These are phyloP conservation scores for Tubosaeta sp. DNA, from an alignment of 768 basidiomycete genomes.

Conservation along the genomic window DNA sequence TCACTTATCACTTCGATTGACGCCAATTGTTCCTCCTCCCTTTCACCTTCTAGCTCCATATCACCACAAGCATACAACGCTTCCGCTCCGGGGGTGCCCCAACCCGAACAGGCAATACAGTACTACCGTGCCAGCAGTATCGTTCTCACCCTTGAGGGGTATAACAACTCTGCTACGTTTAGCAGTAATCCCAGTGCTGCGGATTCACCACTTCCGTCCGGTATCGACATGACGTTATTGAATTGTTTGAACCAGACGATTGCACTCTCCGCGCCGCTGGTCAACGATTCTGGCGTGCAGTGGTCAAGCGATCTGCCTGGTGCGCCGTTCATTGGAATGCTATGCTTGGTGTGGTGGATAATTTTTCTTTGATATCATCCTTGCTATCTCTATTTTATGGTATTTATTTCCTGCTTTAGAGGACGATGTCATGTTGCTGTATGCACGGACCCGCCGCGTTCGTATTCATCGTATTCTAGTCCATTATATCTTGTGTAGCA, in stretches of 20 bases:
- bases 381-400: not conserved
- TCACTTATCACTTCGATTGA: slow-evolving; percentile 41
- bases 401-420: not conserved
- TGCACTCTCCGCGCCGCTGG: slow-evolving; percentile 51
- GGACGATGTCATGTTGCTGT: not conserved
- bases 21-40: slow-evolving; percentile 39
- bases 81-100: slow-evolving; percentile 24
- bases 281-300: slow-evolving; percentile 34
- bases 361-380: not conserved
- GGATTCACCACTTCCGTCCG: slow-evolving; percentile 48
- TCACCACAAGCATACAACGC: slow-evolving; percentile 31
- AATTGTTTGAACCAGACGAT: slow-evolving; percentile 63
- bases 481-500: not conserved
- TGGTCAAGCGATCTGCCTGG: slow-evolving; percentile 6
- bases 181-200: slow-evolving; percentile 36
- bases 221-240: slow-evolving; percentile 47
- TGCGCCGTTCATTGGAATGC: slow-evolving; percentile 8
- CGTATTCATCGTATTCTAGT: not conserved
- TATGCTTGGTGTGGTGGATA: slow-evolving; percentile 18
- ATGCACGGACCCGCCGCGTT: not conserved
- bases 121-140: slow-evolving; percentile 68
- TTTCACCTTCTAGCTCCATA: slow-evolving; percentile 32
- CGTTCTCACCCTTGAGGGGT: slow-evolving; percentile 58
- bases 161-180: slow-evolving; percentile 58
- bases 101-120: slow-evolving; percentile 55